Conservation (phyloP, 495 filamentous ascomycete species). For the Aspergillus campestris region DNA sequence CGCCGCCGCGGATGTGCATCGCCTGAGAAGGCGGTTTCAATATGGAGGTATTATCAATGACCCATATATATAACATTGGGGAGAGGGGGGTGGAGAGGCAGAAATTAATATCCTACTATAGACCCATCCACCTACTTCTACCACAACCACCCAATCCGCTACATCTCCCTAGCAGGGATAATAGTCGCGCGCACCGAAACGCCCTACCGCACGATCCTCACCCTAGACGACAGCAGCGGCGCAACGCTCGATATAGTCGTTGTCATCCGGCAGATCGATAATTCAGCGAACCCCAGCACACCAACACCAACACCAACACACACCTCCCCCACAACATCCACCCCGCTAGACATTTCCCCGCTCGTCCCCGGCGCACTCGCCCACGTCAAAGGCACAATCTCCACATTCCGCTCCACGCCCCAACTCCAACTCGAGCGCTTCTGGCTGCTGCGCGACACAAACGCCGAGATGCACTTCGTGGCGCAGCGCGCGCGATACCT, state of each 20-base stretch:
- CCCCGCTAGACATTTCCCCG: slow-evolving; percentile 28
- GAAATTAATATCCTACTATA: slow-evolving; percentile 21
- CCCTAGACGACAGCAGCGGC: slow-evolving; percentile 82
- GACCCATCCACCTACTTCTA: slow-evolving; percentile 70
- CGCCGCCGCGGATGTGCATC: slow-evolving; percentile 57
- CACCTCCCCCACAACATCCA: slow-evolving; percentile 20
- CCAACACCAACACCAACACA: slow-evolving; percentile 16
- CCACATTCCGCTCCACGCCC: slow-evolving; percentile 48
- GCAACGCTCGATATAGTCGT: slow-evolving; percentile 55
- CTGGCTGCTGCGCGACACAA: slow-evolving; percentile 49
- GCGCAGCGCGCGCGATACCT: slow-evolving; percentile 55
- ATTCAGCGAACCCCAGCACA: slow-evolving; percentile 1
- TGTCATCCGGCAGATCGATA: too few species aligned
- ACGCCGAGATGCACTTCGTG: slow-evolving; percentile 72
- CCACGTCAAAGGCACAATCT: slow-evolving; percentile 69
- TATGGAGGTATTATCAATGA: slow-evolving; percentile 52
- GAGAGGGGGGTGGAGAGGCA: too few species aligned
- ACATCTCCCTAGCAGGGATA: slow-evolving; percentile 64
- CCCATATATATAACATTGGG: too few species aligned
- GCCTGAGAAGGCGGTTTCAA: slow-evolving; percentile 45
- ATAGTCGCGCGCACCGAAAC: slow-evolving; percentile 70
- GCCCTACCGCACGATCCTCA: slow-evolving; percentile 51
- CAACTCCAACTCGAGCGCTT: slow-evolving; percentile 68
- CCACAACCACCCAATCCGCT: slow-evolving; percentile 84
- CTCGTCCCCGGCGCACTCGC: slow-evolving; percentile 62